These are phyloP conservation scores for Fusarium dlaminii DNA, from an alignment of 2,329 filamentous ascomycete species.

Conservation along the genomic window DNA sequence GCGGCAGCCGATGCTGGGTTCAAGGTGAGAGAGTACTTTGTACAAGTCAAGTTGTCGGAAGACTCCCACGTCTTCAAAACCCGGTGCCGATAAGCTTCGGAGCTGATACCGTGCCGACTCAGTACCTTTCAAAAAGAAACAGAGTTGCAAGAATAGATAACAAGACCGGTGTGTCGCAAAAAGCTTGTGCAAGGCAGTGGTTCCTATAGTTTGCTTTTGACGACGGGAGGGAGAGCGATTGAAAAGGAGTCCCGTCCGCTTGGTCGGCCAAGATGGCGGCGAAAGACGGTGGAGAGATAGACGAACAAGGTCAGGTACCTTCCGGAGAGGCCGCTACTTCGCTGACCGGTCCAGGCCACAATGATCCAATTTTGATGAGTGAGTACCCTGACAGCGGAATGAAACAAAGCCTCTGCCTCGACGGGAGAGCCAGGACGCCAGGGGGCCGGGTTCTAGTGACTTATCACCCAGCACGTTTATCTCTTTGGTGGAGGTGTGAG, in stretches of 20 bases:
- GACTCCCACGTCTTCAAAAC: constrained; percentile 11
- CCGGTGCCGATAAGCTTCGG: constrained; percentile 25
- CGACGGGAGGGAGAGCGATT: constrained; percentile 20
- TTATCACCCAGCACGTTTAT: constrained; percentile 29
- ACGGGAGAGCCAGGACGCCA: background rate
- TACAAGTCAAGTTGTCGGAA: constrained; percentile 2
- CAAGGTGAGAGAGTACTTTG: constrained; percentile 13
- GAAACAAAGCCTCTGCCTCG: constrained; percentile 29
- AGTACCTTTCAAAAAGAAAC: background rate
- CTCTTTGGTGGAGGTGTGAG: constrained; percentile 18
- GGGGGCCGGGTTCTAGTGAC: constrained; percentile 20
- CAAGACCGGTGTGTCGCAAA: background rate
- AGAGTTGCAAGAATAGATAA: constrained; percentile 2
- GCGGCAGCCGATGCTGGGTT: constrained; percentile 11
- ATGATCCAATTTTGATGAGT: constrained; percentile 31
- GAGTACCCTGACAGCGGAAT: constrained; percentile 30
- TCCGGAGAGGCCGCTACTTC: constrained; percentile 35
- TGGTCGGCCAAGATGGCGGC: constrained; percentile 29
- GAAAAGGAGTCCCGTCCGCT: constrained; percentile 29
- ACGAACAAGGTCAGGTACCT: constrained; percentile 21
- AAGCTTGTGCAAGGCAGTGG: constrained; percentile 1
- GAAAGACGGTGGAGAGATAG: constrained; percentile 31
- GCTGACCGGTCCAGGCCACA: constrained; percentile 35
- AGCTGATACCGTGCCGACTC: constrained; percentile 9
- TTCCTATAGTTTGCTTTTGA: constrained; percentile 14